phyloP scores from a whole-genome alignment of 495 filamentous ascomycete genomes.

The Lasiosphaeria miniovina region DNA sequence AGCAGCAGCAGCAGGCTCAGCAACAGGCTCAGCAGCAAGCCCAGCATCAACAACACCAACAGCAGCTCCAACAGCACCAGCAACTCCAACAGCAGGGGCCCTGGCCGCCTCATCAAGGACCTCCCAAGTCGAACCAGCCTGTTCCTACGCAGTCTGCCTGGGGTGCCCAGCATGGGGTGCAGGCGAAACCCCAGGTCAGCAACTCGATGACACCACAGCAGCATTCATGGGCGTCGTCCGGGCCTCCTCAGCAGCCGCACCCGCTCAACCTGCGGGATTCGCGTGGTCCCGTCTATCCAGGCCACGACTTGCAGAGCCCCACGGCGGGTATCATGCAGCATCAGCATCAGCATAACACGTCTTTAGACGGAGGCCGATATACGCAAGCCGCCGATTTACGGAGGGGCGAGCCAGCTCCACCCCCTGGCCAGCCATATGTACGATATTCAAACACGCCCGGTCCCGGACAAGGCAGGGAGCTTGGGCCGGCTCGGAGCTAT shows the following conservation, averaged over 20 bases:
- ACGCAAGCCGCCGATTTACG: constrained; percentile 14
- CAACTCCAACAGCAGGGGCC: constrained; percentile 24
- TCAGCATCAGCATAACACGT: constrained; percentile 28
- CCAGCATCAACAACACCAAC: constrained; percentile 16
- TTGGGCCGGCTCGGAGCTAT: constrained; percentile 24
- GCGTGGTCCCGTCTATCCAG: constrained; percentile 30
- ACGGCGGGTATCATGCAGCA: constrained; percentile 22
- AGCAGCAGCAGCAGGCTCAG: constrained; percentile 22
- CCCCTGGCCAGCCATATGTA: constrained; percentile 32
- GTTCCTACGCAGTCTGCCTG: constrained; percentile 38
- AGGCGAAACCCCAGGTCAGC: constrained; percentile 37
- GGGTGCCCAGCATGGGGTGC: constrained; percentile 39
- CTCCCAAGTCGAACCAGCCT: constrained; percentile 38
- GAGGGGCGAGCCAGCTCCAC: constrained; percentile 17
- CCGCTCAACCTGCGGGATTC: constrained; percentile 37
- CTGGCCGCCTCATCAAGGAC: constrained; percentile 37
- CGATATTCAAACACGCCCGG: constrained; percentile 31
- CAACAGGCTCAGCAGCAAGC: constrained; percentile 23
- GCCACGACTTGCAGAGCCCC: constrained; percentile 29
- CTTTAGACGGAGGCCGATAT: constrained; percentile 26
- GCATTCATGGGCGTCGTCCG: constrained; percentile 12
- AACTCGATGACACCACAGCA: constrained; percentile 39
- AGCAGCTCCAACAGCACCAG: constrained; percentile 14
- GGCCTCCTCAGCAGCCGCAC: constrained; percentile 27
- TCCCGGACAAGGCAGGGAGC: constrained; percentile 21